phyloP scores from a whole-genome alignment of 345 rosid genomes.

The Triadica sebifera region DNA sequence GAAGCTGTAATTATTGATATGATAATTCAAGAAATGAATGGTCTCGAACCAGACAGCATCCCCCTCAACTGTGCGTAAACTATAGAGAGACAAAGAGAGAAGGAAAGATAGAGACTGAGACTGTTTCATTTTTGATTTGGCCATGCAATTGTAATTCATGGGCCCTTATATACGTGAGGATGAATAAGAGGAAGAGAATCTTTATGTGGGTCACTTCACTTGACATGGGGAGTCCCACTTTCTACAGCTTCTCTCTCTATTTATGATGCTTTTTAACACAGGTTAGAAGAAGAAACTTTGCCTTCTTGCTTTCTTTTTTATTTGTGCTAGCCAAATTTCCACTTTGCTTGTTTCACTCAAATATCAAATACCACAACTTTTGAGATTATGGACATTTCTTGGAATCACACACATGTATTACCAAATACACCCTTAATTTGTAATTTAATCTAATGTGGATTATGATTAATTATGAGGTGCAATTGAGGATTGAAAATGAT shows the following conservation, averaged over 20 bases:
- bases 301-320: neutral
- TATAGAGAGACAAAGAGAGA: neutral
- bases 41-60: conserved; percentile 66
- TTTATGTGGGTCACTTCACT: conserved; percentile 22
- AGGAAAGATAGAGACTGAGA: conserved; percentile 1
- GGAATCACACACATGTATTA: neutral
- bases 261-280: conserved; percentile 22
- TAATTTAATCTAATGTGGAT: neutral
- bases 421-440: conserved; percentile 3
- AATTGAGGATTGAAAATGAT: conserved; percentile 4
- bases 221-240: too few species aligned
- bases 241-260: too few species aligned
- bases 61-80: conserved; percentile 44
- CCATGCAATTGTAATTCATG: conserved; percentile 38
- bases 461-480: neutral
- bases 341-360: conserved; percentile 21
- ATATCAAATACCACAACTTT: neutral
- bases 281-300: conserved; percentile 19
- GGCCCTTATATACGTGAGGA: conserved; percentile 44
- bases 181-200: neutral
- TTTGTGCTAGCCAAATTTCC: conserved; percentile 17
- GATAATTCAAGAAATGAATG: conserved; percentile 22
- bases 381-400: too few species aligned
- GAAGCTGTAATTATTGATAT: neutral
- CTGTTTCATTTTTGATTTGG: conserved; percentile 33